Evolutionary conservation across 768 basidiomycete genomes (phyloP), one percentile per base, ranked within the genome.

Genomic region (Tephrocybe sp.): DNA sequence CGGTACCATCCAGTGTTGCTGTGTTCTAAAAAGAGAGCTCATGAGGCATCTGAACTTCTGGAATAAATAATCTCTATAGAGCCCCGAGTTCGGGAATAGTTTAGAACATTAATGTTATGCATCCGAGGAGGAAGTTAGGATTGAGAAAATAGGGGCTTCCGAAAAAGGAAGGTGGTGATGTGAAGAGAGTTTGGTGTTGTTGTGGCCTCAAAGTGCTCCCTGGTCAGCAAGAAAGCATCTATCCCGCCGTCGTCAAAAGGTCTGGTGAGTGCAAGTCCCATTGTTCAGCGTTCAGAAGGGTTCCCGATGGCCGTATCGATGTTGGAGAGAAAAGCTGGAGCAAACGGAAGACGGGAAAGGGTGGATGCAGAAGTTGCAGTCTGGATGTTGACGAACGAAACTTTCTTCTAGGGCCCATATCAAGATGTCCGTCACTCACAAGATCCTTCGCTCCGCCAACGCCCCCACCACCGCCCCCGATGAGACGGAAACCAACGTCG

Each of bases 371-470:
- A 42, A 49, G 51, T 48, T 59, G 36, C 50, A 49, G 57, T 53
- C 40, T 65, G 76, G 74, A 75, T 76, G 82, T 75, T 83, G 77
- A 76, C 74, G 70, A 63, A 56, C 55, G 38, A 49, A 52, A 57
- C 56, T 63, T 55, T 56, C 40, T 58, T 54, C 43, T 60, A 69
- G 71, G 72, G 68, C 71, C 63, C 60, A 51, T 63, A 57, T 70
- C 72, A 79, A 78, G 68, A 91, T 91, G 88, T 90, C 89, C 68
- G 77, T 83, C 62, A 77, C 78, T 61, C 64, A 64, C 80, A 98
- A 99, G 82, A 95, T 99, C 68, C 77, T 85, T 64, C 91, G 97
- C 65, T 91, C 92, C 60, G 97, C 97, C 68, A 98, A 98, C 68
- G 96, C 97, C 51, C 95, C 96, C 56, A 80, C 74, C 56, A 87